phyloP scores from a whole-genome alignment of 306 rosid genomes.

The Acacia confusa region DNA sequence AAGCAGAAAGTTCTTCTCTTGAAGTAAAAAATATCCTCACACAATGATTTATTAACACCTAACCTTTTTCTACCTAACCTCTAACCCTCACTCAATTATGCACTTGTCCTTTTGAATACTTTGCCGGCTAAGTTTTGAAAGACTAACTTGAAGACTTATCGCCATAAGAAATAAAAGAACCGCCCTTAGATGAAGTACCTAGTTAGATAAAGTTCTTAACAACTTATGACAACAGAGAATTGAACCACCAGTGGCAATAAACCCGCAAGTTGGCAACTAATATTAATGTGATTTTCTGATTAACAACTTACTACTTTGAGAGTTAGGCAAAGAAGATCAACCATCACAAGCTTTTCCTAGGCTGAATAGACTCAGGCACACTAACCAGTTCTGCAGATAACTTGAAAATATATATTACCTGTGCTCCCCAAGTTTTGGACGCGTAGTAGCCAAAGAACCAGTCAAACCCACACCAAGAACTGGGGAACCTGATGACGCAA shows the following conservation, averaged over 20 bases:
- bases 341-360: background rate
- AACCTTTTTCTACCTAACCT: background rate
- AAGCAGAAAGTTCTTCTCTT: background rate
- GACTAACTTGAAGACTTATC: background rate
- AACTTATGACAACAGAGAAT: background rate
- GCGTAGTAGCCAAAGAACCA: constrained; percentile 65
- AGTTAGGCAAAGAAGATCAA: constrained; percentile 8
- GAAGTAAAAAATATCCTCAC: background rate
- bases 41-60: background rate
- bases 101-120: background rate
- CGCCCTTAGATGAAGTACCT: background rate
- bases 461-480: constrained; percentile 93
- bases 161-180: background rate
- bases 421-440: constrained; percentile 81
- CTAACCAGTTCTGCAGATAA: constrained; percentile 11
- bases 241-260: background rate
- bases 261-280: background rate
- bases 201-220: background rate
- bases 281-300: background rate
- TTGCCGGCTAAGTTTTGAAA: background rate
- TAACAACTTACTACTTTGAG: constrained; percentile 2
- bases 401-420: constrained; percentile 49
- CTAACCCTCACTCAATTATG: background rate
- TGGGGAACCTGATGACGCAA: constrained; percentile 58
- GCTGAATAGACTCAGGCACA: background rate